These are phyloP conservation scores for Leptographium wingfieldii DNA, from an alignment of 2,329 filamentous ascomycete species.

Conservation along the genomic window DNA sequence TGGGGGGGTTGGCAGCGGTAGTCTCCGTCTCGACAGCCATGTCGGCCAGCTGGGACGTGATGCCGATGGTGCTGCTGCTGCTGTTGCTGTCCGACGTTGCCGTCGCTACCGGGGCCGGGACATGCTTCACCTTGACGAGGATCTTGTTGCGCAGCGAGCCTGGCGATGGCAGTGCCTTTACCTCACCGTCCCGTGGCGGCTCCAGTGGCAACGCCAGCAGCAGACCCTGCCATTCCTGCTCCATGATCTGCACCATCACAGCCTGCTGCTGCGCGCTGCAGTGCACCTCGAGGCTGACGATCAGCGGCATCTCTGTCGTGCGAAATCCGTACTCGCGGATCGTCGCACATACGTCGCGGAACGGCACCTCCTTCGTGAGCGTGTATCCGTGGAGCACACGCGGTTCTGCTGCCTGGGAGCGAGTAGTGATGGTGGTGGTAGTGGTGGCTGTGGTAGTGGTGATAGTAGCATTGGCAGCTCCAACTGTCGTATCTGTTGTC, in stretches of 20 bases:
- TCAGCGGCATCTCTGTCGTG: slow-evolving; percentile 67
- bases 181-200: slow-evolving; percentile 28
- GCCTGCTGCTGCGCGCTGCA: slow-evolving; percentile 69
- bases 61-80: slow-evolving; percentile 1
- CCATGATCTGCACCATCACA: slow-evolving; percentile 87
- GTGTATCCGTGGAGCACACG: slow-evolving; percentile 81
- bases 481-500: background rate
- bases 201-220: slow-evolving; percentile 37
- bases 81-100: slow-evolving; percentile 2
- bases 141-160: slow-evolving; percentile 64
- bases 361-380: slow-evolving; percentile 75
- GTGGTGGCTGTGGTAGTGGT: background rate
- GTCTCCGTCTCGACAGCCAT: background rate
- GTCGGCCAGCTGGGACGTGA: slow-evolving; percentile 6
- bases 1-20: slow-evolving; percentile 7
- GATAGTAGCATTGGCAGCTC: background rate
- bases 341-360: slow-evolving; percentile 71
- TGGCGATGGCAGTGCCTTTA: slow-evolving; percentile 49
- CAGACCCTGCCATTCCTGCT: slow-evolving; percentile 63
- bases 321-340: slow-evolving; percentile 71
- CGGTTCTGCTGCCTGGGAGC: slow-evolving; percentile 40
- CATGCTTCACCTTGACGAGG: slow-evolving; percentile 69
- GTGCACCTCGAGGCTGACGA: slow-evolving; percentile 90
- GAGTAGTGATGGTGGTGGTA: background rate
- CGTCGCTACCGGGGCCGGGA: slow-evolving; percentile 24